phyloP scores from a whole-genome alignment of 345 rosid species.

The Eucalyptus lansdowneana region DNA sequence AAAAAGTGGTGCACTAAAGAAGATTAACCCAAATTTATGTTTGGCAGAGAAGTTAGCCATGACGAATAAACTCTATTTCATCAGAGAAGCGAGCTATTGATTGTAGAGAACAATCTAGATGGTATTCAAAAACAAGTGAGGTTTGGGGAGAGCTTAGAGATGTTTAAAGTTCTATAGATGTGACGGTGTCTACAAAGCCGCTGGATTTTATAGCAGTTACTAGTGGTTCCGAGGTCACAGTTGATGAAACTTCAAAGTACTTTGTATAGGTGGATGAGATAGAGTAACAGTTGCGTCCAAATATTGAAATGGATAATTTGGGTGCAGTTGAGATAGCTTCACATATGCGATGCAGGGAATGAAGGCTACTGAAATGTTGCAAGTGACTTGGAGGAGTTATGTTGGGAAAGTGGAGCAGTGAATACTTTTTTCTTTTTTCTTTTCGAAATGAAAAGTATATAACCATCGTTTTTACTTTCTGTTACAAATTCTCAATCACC shows the following conservation, averaged over 20 bases:
- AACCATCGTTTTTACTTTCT: too few relatives aligned
- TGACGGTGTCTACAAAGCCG: accelerated
- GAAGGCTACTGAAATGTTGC: not conserved
- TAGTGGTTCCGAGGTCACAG: not conserved
- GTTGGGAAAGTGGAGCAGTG: not conserved
- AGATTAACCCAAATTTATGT: not conserved
- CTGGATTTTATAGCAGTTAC: not conserved
- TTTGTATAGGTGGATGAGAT: not conserved
- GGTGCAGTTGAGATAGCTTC: not conserved
- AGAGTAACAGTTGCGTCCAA: accelerated
- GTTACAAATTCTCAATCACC: not conserved
- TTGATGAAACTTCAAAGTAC: not conserved
- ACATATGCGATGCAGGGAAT: not conserved
- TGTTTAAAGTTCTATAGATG: not conserved
- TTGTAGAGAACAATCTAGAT: not conserved
- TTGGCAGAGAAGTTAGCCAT: accelerated
- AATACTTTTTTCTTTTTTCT: too few relatives aligned
- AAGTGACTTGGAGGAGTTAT: not conserved
- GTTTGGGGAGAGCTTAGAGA: not conserved
- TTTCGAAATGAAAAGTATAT: too few relatives aligned
- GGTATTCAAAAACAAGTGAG: not conserved
- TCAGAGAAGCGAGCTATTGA: not conserved
- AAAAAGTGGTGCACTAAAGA: not conserved
- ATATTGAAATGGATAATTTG: not conserved
- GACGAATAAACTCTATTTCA: not conserved